Conservation (phyloP, 2,329 filamentous ascomycete species). For the Fusarium sterilihyphosum region DNA sequence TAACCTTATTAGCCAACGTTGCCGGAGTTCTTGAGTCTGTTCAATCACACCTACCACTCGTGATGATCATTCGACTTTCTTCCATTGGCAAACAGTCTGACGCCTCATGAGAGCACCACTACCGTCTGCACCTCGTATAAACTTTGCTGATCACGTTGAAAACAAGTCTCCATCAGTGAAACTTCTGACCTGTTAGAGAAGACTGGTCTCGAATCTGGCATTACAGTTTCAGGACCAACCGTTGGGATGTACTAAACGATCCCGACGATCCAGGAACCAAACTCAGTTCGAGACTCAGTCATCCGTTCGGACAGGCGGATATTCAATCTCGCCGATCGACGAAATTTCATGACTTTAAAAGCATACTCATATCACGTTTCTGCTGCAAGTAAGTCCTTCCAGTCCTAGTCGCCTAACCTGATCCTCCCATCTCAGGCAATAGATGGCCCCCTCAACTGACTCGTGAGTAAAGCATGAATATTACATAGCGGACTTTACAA, state of each 20-base stretch:
- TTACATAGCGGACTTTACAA: neutral
- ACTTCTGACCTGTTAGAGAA: neutral
- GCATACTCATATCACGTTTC: neutral
- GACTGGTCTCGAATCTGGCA: neutral
- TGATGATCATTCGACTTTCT: neutral
- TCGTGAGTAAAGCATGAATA: neutral
- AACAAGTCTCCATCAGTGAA: neutral
- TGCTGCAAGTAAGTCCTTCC: neutral
- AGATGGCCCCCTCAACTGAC: neutral
- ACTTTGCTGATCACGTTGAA: neutral
- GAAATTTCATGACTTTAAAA: neutral
- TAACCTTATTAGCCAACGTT: neutral
- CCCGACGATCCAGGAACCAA: constrained; percentile 25
- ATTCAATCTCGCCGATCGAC: neutral
- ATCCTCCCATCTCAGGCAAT: neutral
- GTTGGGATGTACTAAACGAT: constrained; percentile 13
- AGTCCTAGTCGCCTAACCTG: neutral
- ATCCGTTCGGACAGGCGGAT: neutral
- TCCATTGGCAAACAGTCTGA: neutral
- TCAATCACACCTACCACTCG: neutral
- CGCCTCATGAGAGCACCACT: neutral
- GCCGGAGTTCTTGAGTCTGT: neutral
- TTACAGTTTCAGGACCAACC: constrained; percentile 9
- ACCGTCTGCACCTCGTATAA: neutral
- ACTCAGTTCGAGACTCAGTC: neutral